Evolutionary conservation across 257 asterid species (phyloP).

Genomic region (Solanum infundibuliforme): DNA sequence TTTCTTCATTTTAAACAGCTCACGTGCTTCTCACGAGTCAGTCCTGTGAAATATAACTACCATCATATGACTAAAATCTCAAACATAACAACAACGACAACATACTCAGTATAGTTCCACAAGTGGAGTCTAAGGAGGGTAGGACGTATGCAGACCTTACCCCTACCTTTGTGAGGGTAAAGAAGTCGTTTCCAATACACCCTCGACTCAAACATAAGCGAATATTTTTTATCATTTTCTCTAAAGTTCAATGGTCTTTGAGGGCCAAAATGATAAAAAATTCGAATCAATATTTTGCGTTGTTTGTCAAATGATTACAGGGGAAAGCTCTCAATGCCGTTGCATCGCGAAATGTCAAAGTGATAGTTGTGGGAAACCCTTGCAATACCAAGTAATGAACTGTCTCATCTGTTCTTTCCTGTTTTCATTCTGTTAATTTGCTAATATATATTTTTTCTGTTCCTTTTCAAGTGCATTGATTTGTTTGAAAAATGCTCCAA

Average conservation of each 20-base stretch:
- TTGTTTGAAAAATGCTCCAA: conserved; percentile 93
- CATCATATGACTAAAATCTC: not conserved
- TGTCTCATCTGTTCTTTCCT: not conserved
- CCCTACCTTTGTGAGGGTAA: not conserved
- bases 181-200: not conserved
- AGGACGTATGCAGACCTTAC: not conserved
- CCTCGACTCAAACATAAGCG: not conserved
- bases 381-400: conserved; percentile 81
- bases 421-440: not conserved
- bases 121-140: not conserved
- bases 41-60: not conserved
- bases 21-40: not conserved
- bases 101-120: not conserved
- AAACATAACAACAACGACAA: not conserved
- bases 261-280: not conserved
- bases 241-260: not conserved
- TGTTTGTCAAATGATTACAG: conserved; percentile 21
- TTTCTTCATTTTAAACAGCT: not conserved
- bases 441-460: conserved; percentile 19
- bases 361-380: conserved; percentile 92
- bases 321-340: conserved; percentile 98
- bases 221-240: not conserved
- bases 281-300: not conserved
- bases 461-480: conserved; percentile 75
- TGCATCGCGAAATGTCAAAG: conserved; percentile 86